Evolutionary conservation across 1,284 basidiomycete genomes (phyloP).

Genomic region (Psilocybe mexicana): DNA sequence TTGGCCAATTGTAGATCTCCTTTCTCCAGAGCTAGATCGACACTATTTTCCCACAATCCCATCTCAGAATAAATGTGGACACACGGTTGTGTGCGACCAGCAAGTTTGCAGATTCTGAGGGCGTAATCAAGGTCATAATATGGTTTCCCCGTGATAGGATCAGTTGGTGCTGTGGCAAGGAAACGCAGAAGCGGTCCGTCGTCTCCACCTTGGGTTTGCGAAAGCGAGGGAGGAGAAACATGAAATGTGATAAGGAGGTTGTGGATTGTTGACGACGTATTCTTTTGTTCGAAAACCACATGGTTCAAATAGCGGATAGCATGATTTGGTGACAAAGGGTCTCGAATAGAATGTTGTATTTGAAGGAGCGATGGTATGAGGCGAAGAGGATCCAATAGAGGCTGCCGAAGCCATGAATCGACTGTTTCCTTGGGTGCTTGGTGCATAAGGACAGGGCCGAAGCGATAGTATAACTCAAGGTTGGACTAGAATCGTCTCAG

Average conservation of each 20-base stretch:
- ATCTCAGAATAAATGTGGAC: constrained; percentile 98
- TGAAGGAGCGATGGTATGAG: constrained; percentile 91
- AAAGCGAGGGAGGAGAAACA: constrained; percentile 47
- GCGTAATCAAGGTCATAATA: constrained; percentile 99
- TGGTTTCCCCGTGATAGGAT: constrained; percentile 83
- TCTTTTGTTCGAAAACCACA: constrained; percentile 78
- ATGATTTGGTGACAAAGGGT: constrained; percentile 77
- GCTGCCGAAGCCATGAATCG: constrained; percentile 88
- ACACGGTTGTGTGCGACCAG: constrained; percentile 84
- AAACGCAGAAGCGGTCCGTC: constrained; percentile 86
- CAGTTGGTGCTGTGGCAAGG: constrained; percentile 79
- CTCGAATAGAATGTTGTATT: constrained; percentile 68
- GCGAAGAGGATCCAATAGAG: constrained; percentile 77
- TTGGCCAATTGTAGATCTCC: constrained; percentile 93
- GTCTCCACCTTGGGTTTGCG: constrained; percentile 45
- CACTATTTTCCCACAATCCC: constrained; percentile 95
- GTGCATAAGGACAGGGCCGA: constrained; percentile 85
- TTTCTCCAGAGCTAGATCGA: constrained; percentile 92
- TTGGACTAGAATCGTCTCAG: constrained; percentile 47
- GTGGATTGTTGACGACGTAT: constrained; percentile 86
- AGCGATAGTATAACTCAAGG: constrained; percentile 92
- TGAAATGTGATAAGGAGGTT: constrained; percentile 93
- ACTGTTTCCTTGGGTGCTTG: constrained; percentile 88
- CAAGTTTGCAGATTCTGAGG: constrained; percentile 84
- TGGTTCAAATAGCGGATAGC: constrained; percentile 88